Conservation (phyloP, 176 grass and related monocot genomes). For the Ensete ventricosum region DNA sequence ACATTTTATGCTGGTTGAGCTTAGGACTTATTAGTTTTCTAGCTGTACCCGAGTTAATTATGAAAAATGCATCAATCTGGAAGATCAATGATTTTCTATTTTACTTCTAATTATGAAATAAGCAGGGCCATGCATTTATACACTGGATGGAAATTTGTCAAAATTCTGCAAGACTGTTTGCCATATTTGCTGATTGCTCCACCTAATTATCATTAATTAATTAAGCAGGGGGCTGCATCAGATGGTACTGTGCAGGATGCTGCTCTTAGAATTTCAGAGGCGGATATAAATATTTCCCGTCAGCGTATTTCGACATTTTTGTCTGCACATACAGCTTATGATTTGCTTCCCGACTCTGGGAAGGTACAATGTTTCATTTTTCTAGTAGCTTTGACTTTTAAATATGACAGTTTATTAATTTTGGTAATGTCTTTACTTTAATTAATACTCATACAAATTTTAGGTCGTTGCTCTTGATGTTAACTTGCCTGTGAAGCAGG, state of each 20-base stretch:
- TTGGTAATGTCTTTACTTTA: slow-evolving; percentile 7
- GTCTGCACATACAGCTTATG: slow-evolving; percentile 63
- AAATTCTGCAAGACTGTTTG: not conserved
- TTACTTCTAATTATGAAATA: not conserved
- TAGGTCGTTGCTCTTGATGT: slow-evolving; percentile 95
- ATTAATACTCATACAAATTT: not conserved
- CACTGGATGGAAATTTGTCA: not conserved
- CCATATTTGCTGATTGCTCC: not conserved
- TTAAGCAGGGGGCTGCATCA: slow-evolving; percentile 31
- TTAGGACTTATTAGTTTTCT: no score
- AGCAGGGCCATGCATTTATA: not conserved
- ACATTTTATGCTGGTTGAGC: no score
- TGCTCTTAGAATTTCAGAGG: slow-evolving; percentile 54
- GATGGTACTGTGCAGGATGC: slow-evolving; percentile 36
- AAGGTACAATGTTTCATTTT: slow-evolving; percentile 46
- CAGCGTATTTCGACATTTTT: slow-evolving; percentile 52
- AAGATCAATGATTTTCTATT: not conserved
- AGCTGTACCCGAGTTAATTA: no score
- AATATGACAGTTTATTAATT: not conserved
- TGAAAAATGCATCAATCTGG: no score
- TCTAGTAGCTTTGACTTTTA: slow-evolving; percentile 4
- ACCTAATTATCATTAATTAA: slow-evolving; percentile 2
- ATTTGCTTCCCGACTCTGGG: slow-evolving; percentile 86
- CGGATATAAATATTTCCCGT: slow-evolving; percentile 58
- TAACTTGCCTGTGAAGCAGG: slow-evolving; percentile 96